Evolutionary conservation across 2,329 filamentous ascomycete genomes (phyloP).

Genomic region (Hymenoscyphus fructigenus): DNA sequence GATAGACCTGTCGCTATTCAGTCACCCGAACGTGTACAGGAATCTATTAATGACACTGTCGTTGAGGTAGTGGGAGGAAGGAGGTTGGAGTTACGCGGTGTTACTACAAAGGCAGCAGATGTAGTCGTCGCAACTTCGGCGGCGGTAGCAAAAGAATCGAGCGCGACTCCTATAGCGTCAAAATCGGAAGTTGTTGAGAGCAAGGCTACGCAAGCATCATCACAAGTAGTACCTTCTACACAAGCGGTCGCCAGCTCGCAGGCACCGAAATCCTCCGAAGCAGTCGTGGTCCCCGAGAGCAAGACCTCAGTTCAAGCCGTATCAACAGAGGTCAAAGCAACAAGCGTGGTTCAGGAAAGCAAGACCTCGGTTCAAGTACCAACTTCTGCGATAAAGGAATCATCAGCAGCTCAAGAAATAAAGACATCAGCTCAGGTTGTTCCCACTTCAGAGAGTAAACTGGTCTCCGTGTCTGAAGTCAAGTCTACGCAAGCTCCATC

Average conservation of each 20-base stretch:
- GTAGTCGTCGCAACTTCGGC: not conserved
- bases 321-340: too few relatives aligned
- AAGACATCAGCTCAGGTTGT: too few relatives aligned
- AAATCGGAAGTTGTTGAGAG: not conserved
- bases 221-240: not conserved
- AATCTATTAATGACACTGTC: slow-evolving; percentile 7
- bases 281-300: not conserved
- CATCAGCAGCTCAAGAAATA: too few relatives aligned
- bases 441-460: not conserved
- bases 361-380: too few relatives aligned
- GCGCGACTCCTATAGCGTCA: too few relatives aligned
- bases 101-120: not conserved
- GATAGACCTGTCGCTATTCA: not conserved
- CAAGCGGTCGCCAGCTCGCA: not conserved
- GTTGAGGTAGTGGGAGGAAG: not conserved
- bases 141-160: not conserved
- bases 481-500: not conserved
- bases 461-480: not conserved
- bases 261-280: not conserved
- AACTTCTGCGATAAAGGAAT: too few relatives aligned
- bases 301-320: not conserved
- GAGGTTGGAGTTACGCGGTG: slow-evolving; percentile 5
- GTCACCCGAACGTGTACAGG: not conserved
- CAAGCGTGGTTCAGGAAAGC: not conserved
- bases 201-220: not conserved